Evolutionary conservation across 2,329 filamentous ascomycete species (phyloP).

Genomic region (Fusarium metavorans): DNA sequence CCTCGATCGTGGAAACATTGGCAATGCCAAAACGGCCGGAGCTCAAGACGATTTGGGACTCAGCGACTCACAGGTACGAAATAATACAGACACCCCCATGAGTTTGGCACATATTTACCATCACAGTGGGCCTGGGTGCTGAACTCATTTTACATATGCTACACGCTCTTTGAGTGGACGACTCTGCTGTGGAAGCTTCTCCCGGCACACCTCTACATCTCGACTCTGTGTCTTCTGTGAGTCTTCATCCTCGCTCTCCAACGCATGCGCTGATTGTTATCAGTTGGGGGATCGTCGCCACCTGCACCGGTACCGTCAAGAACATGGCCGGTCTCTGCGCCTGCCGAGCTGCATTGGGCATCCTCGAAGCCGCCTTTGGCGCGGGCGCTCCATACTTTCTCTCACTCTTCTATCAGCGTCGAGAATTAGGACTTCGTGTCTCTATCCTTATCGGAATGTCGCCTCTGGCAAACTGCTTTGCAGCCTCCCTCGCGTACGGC

Average conservation of each 20-base stretch:
- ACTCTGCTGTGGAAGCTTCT: constrained; percentile 38
- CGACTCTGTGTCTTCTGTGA: constrained; percentile 24
- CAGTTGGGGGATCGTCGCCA: constrained; percentile 36
- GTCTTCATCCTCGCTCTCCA: fast-evolving
- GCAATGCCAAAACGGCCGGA: constrained; percentile 36
- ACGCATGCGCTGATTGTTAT: neutral
- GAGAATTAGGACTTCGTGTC: constrained; percentile 24
- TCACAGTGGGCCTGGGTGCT: constrained; percentile 35
- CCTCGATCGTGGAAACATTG: constrained; percentile 37
- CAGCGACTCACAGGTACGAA: neutral
- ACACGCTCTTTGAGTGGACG: constrained; percentile 36
- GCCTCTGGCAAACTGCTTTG: constrained; percentile 26
- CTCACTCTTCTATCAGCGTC: constrained; percentile 19
- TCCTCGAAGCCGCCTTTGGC: constrained; percentile 36
- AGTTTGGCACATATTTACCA: too few relatives aligned
- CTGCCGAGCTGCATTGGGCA: constrained; percentile 12
- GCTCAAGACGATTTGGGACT: constrained; percentile 25
- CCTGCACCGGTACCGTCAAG: constrained; percentile 23
- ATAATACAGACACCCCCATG: neutral
- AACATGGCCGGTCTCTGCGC: constrained; percentile 22
- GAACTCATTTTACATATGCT: constrained; percentile 37
- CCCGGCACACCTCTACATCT: constrained; percentile 28
- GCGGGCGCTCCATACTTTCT: constrained; percentile 35
- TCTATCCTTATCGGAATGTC: constrained; percentile 31
- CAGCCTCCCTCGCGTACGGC: constrained; percentile 26